Percentiles rank a stretch among this genome's conserved stretches.
Evolutionary conservation across 305 asterid genomes (phyloP).

Genomic region (Fraxinus sp.): DNA sequence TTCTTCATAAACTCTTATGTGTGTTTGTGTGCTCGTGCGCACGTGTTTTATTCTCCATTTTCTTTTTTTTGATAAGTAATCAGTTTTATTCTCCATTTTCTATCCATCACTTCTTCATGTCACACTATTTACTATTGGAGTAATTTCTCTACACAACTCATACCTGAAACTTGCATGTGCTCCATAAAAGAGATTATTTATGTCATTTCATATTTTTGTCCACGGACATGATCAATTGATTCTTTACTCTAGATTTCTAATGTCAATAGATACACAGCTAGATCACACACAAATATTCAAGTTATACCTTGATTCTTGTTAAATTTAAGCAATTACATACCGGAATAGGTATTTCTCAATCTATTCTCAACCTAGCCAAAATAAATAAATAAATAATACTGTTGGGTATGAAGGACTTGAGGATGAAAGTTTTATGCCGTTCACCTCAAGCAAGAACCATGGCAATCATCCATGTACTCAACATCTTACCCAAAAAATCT

Average conservation of each 20-base stretch:
- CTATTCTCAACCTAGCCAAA: not conserved
- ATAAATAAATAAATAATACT: not conserved
- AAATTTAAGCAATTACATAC: not conserved
- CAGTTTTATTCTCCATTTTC: too few species aligned
- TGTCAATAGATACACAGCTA: slow-evolving; percentile 8
- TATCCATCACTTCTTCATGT: not conserved
- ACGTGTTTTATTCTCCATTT: too few species aligned
- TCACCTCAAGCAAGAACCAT: not conserved
- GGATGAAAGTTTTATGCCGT: not conserved
- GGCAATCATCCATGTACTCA: not conserved
- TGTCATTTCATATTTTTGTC: not conserved
- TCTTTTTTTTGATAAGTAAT: too few species aligned
- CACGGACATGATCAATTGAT: not conserved
- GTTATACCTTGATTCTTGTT: not conserved
- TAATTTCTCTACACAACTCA: not conserved
- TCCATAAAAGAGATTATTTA: not conserved
- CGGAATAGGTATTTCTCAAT: slow-evolving; percentile 7
- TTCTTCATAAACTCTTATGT: not conserved
- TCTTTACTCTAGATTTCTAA: not conserved
- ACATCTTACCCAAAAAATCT: not conserved
- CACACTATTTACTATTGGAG: not conserved
- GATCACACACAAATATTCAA: slow-evolving; percentile 3
- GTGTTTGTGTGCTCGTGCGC: not conserved
- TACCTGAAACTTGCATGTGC: not conserved
- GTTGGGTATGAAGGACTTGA: not conserved